Conservation (phyloP, 2,329 filamentous ascomycete species). For the Talaromyces sp. region DNA sequence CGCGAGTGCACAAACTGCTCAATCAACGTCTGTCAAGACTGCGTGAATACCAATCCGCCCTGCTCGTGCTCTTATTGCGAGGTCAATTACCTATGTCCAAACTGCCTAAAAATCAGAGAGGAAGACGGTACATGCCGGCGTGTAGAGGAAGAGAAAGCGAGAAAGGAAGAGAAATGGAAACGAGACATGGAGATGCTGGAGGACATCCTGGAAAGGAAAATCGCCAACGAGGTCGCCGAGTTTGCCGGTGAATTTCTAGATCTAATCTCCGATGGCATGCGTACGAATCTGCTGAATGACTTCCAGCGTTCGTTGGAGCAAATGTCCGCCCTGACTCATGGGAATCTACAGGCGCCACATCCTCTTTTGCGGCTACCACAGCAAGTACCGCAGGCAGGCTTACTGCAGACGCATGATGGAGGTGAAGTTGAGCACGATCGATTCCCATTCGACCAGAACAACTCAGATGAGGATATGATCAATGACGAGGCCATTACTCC, state of each 20-base stretch:
- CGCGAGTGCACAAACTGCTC: constrained; percentile 47
- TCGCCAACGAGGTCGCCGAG: constrained; percentile 43
- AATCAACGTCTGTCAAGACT: constrained; percentile 47
- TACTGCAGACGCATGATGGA: constrained; percentile 4
- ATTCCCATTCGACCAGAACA: constrained; percentile 14
- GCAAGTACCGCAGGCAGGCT: background rate
- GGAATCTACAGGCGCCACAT: background rate
- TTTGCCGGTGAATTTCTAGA: constrained; percentile 42
- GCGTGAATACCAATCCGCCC: constrained; percentile 38
- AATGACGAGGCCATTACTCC: constrained; percentile 18
- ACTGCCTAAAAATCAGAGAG: constrained; percentile 40
- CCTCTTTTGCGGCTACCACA: background rate
- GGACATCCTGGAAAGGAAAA: constrained; percentile 38
- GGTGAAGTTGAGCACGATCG: constrained; percentile 2
- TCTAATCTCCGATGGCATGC: constrained; percentile 9
- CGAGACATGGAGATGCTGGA: constrained; percentile 41
- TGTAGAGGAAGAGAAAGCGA: constrained; percentile 37
- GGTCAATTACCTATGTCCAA: constrained; percentile 44
- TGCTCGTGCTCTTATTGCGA: constrained; percentile 46
- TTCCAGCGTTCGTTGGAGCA: constrained; percentile 8
- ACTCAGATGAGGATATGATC: constrained; percentile 18
- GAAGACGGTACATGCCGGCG: constrained; percentile 41
- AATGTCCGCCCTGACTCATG: constrained; percentile 1
- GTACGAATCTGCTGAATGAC: constrained; percentile 9
- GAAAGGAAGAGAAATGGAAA: constrained; percentile 40